Base-by-base conservation (phyloP, 441 rosid species). In the Corymbia calophylla region DNA sequence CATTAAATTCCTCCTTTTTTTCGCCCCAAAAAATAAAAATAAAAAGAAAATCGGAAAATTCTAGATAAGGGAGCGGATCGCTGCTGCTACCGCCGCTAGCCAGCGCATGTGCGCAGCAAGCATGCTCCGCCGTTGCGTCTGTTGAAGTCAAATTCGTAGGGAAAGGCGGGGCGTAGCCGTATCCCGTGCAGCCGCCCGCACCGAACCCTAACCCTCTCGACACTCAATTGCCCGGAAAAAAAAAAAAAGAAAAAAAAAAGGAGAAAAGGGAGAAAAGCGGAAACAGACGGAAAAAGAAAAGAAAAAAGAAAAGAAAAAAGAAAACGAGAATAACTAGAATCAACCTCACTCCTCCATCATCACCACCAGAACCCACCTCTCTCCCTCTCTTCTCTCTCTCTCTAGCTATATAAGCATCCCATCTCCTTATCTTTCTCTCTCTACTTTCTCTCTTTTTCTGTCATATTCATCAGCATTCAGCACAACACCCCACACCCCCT, bases 211-310 rank as follows among this genome's bases (percentile, higher is more conserved):
- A 12, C 81, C 27, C 77, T 31, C 18, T 31, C 23, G 44, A 68
- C 44, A 18, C 80, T 68, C 44, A 18, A 32, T 32, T 31, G 35
- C n/a, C n/a, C n/a, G n/a, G n/a, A n/a, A n/a, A n/a, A n/a, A 39
- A 39, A 12, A 11, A 1, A 3, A 1, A 39, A 21, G 1, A 0
- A 0, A 39, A 73, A 9, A 9, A 0, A 4, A 5, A 10, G 5
- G 18, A 9, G 15, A 14, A 27, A 51, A n/a, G 1, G 9, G 8
- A 7, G 15, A 17, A 48, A 17, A 17, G n/a, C 9, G 32, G 25
- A 82, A 82, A 5, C 32, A 23, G 14, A 58, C 11, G 10, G 62
- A 12, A 39, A 6, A 10, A 3, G 25, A 11, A 6, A 19, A 7
- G n/a, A n/a, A n/a, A n/a, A n/a, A n/a, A n/a, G n/a, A n/a, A n/a